These are phyloP conservation scores for Nothophaeocryptopus gaeumannii DNA, from an alignment of 2,329 filamentous ascomycete genomes.

Conservation along the genomic window DNA sequence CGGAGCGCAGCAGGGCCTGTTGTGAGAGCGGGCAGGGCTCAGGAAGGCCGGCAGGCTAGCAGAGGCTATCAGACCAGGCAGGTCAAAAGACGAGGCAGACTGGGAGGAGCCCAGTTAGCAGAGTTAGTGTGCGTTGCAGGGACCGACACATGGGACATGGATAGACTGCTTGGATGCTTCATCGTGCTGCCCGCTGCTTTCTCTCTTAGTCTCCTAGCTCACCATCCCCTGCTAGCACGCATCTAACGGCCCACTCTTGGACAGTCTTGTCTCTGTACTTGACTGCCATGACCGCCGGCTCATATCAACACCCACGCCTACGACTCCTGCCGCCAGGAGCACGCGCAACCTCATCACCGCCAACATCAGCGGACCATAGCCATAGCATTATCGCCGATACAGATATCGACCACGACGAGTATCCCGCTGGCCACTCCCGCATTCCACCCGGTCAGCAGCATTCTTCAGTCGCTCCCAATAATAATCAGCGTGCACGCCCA, in stretches of 20 bases:
- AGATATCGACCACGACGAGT: too few relatives aligned
- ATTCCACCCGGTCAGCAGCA: conserved; percentile 20
- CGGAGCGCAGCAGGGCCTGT: not conserved
- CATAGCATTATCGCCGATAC: too few relatives aligned
- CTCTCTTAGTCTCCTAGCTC: not conserved
- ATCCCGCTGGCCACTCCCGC: conserved; percentile 13
- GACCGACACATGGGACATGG: too few relatives aligned
- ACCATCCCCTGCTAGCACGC: conserved; percentile 14
- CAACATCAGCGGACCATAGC: too few relatives aligned
- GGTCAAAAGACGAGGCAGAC: too few relatives aligned
- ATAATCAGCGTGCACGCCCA: conserved; percentile 8
- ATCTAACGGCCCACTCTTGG: conserved; percentile 19
- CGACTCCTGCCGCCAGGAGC: too few relatives aligned
- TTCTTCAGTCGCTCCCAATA: conserved; percentile 13
- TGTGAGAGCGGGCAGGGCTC: not conserved
- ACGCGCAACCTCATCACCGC: too few relatives aligned
- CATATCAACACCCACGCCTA: conserved; percentile 9
- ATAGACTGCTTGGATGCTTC: too few relatives aligned
- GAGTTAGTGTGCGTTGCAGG: too few relatives aligned
- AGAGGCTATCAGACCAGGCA: too few relatives aligned
- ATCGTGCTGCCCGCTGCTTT: too few relatives aligned
- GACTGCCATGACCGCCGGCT: conserved; percentile 21
- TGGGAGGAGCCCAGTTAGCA: not conserved
- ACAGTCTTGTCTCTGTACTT: conserved; percentile 11
- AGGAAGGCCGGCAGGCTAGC: too few relatives aligned